Base-by-base conservation (phyloP, 2,329 filamentous ascomycete genomes). In the Aspergillus fijiensis region DNA sequence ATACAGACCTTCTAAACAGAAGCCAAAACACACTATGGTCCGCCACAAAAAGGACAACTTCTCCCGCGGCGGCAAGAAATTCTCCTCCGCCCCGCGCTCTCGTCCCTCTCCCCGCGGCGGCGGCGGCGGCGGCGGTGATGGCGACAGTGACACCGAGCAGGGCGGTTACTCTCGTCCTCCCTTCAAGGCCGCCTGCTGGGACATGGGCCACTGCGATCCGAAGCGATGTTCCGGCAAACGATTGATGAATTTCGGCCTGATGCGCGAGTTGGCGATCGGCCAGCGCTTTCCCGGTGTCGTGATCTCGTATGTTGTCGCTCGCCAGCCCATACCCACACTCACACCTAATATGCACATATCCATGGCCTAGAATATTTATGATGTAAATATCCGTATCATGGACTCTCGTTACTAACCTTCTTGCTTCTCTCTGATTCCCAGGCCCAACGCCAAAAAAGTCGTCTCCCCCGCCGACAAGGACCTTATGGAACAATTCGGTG, bases 101-200 rank as follows among this genome's bases (percentile, higher is more conserved):
- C 81, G 82, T 61, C 83, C 73, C 57, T 67, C 69, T 60, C 73
- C 82, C 66, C 80, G 78, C 71, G 72, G 72, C 63, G 73, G 78
- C 71, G 72, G 72, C 63, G 73, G 76, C 57, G 77, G 79, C 61
- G 75, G 76, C 57, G 77, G 79, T 62, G 75, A 80, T 57, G 72
- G 76, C 19, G 67, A 70, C 49, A 69, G 67, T 16, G 25, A 55
- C 23, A 21, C 42, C 53, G 42, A 45, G 39, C 14, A 45, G 7
- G n/a, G 42, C 27, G 63, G 68, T 61, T 42, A 70, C 71, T 56
- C 74, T 60, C 75, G 74, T 54, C 79, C 78, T 42, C 74, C 79
- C 23, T 97, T 93, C 84, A 96, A 96, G 79, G 94, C 95, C 52
- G 95, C 94, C 60, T 97, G 94, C 76, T 99, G 95, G 95, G 95